Conservation (phyloP, 2,329 filamentous ascomycete genomes). For the Chaetothyriales sp. region DNA sequence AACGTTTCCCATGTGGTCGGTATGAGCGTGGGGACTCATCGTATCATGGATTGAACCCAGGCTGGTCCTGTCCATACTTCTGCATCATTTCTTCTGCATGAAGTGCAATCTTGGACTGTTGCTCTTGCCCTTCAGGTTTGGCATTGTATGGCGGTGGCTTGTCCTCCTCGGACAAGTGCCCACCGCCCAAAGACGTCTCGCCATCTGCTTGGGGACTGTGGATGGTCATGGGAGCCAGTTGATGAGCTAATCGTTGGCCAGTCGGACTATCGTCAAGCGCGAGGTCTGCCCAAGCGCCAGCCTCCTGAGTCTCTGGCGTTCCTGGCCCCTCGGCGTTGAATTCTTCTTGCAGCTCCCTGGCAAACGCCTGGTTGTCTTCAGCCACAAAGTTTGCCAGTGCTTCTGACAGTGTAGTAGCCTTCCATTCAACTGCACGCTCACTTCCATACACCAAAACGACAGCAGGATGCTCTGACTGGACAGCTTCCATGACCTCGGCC, state of each 20-base stretch:
- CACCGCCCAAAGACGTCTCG: constrained; percentile 3
- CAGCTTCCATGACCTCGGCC: constrained; percentile 40
- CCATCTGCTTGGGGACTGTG: constrained; percentile 12
- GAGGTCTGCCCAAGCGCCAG: not conserved
- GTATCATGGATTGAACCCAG: not conserved
- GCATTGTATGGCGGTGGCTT: constrained; percentile 22
- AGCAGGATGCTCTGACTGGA: constrained; percentile 35
- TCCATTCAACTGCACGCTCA: constrained; percentile 28
- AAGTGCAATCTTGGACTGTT: constrained; percentile 16
- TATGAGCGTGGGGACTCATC: too few relatives aligned
- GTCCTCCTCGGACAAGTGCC: constrained; percentile 7
- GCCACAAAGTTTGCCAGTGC: constrained; percentile 31
- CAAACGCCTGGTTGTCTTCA: constrained; percentile 32
- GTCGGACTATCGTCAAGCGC: not conserved
- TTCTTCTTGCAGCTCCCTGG: constrained; percentile 15
- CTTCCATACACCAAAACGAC: constrained; percentile 47
- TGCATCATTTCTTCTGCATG: constrained; percentile 15
- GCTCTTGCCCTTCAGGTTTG: constrained; percentile 28
- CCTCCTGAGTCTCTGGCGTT: constrained; percentile 2
- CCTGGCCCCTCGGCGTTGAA: not conserved
- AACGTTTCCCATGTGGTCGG: too few relatives aligned
- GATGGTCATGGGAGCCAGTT: constrained; percentile 16
- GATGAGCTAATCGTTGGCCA: constrained; percentile 3
- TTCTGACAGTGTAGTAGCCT: constrained; percentile 17
- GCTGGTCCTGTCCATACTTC: constrained; percentile 9